Conservation (phyloP, 805 yeast species). For the Ogataea saltuana region DNA sequence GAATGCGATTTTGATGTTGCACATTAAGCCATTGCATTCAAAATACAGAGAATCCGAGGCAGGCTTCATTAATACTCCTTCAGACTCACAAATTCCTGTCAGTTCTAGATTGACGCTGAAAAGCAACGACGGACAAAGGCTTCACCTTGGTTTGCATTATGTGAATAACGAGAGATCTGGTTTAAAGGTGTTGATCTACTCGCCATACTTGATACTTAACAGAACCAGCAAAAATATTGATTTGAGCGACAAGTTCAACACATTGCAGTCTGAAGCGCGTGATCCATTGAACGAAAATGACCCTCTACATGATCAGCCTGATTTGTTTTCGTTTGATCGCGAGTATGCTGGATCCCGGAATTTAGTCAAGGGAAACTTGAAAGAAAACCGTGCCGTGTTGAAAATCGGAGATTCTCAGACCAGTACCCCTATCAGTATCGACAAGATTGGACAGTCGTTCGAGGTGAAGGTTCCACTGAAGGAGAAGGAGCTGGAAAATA, state of each 20-base stretch:
- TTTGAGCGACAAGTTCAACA: slow-evolving; percentile 57
- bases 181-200: slow-evolving; percentile 64
- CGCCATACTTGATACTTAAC: slow-evolving; percentile 85
- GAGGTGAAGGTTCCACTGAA: slow-evolving; percentile 51
- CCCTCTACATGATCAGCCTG: slow-evolving; percentile 48
- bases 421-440: slow-evolving; percentile 78
- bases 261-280: slow-evolving; percentile 46
- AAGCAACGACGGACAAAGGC: slow-evolving; percentile 63
- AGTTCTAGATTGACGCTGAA: slow-evolving; percentile 50
- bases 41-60: slow-evolving; percentile 69
- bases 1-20: slow-evolving; percentile 66
- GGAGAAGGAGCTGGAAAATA: slow-evolving; percentile 58
- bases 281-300: slow-evolving; percentile 11
- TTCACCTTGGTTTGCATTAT: slow-evolving; percentile 68
- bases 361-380: slow-evolving; percentile 34
- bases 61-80: slow-evolving; percentile 67
- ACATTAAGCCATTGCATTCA: slow-evolving; percentile 63
- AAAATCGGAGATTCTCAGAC: slow-evolving; percentile 67
- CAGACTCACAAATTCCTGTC: slow-evolving; percentile 22
- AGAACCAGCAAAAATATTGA: slow-evolving; percentile 69
- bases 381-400: slow-evolving; percentile 65
- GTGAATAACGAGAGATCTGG: slow-evolving; percentile 54
- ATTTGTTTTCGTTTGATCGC: slow-evolving; percentile 80
- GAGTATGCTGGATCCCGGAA: slow-evolving; percentile 40
- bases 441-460: slow-evolving; percentile 81